phyloP scores from a whole-genome alignment of 148 eudicot species.

The Amaranthus cruentus region DNA sequence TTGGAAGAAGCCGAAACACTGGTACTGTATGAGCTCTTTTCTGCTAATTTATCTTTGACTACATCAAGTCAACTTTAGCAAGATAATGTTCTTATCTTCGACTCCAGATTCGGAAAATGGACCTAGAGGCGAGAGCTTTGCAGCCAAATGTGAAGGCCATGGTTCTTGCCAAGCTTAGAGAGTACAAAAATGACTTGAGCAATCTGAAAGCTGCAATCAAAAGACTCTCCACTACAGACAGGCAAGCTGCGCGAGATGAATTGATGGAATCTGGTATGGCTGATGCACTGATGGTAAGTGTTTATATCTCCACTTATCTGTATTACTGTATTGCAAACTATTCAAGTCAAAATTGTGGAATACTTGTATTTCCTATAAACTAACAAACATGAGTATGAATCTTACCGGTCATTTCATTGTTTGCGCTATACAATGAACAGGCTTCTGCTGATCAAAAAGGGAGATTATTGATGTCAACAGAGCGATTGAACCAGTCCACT shows the following conservation, averaged over 20 bases:
- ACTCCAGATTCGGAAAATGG: slow-evolving; percentile 62
- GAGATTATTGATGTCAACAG: slow-evolving; percentile 51
- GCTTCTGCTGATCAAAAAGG: slow-evolving; percentile 57
- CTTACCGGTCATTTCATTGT: not conserved
- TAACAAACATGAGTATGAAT: not conserved
- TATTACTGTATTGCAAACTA: not conserved
- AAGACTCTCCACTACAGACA: slow-evolving; percentile 44
- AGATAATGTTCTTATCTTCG: not conserved
- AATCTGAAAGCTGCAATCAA: slow-evolving; percentile 54
- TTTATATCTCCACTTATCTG: not conserved
- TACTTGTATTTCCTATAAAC: not conserved
- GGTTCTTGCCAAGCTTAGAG: slow-evolving; percentile 59
- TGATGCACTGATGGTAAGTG: slow-evolving; percentile 40
- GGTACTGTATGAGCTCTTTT: slow-evolving; percentile 27
- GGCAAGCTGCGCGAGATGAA: slow-evolving; percentile 51
- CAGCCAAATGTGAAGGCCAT: slow-evolving; percentile 47
- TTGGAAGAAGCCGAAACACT: slow-evolving; percentile 52
- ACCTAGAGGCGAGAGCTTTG: slow-evolving; percentile 63
- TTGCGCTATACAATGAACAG: slow-evolving; percentile 25
- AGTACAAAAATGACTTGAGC: slow-evolving; percentile 57
- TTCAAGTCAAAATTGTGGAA: not conserved
- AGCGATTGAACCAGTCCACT: slow-evolving; percentile 49
- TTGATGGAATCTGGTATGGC: slow-evolving; percentile 59
- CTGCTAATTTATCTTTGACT: slow-evolving; percentile 1
- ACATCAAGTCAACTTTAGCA: not conserved